Evolutionary conservation across 2,329 filamentous ascomycete genomes (phyloP).

Genomic region (Cordyceps javanica): DNA sequence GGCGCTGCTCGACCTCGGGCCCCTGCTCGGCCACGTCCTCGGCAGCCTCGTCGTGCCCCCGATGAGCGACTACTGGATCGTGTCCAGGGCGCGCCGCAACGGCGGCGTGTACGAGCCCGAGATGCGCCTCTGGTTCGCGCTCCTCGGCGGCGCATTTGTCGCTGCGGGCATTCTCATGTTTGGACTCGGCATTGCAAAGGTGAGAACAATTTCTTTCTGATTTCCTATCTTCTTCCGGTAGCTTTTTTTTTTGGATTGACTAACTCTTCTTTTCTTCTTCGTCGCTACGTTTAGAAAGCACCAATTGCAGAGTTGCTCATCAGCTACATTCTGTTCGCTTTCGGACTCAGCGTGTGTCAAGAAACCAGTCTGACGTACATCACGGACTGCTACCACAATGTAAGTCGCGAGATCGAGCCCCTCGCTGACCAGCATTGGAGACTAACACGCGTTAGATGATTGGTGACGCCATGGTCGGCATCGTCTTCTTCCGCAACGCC

Average conservation of each 20-base stretch:
- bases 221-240: not conserved
- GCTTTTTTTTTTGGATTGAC: not conserved
- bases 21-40: not conserved
- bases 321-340: not conserved
- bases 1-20: not conserved
- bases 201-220: not conserved
- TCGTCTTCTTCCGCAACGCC: slow-evolving; percentile 9
- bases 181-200: not conserved
- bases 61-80: slow-evolving; percentile 6
- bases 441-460: not conserved
- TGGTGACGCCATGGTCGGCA: slow-evolving; percentile 2
- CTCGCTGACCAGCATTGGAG: too few relatives aligned
- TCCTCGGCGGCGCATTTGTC: not conserved
- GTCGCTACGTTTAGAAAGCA: not conserved
- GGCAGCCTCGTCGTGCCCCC: not conserved
- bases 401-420: not conserved
- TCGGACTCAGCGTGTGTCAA: not conserved
- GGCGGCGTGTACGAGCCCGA: slow-evolving; percentile 8
- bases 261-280: not conserved
- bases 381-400: slow-evolving; percentile 8
- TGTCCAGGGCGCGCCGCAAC: not conserved
- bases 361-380: slow-evolving; percentile 1
- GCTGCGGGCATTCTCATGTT: not conserved
- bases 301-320: not conserved
- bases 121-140: slow-evolving; percentile 3